A percentile compares a stretch with the other conserved stretches of the same genome.
Conservation (phyloP, 1,284 basidiomycete genomes). For the Leucoagaricus sp. region DNA sequence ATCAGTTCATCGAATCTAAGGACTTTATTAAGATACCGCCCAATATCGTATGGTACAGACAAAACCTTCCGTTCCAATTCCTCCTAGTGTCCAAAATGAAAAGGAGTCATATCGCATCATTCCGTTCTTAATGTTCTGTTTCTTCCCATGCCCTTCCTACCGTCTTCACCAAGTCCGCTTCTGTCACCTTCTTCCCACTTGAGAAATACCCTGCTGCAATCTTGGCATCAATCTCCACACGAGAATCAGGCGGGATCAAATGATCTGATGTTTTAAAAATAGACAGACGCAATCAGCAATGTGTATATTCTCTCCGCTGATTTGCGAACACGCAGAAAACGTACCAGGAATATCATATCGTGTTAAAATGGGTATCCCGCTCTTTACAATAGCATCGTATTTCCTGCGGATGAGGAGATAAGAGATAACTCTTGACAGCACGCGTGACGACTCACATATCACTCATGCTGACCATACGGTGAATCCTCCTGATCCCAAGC, state of each 20-base stretch:
- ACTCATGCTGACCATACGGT: conserved; percentile 92
- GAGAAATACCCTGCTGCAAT: conserved; percentile 93
- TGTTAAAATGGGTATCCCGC: conserved; percentile 82
- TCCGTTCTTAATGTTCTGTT: conserved; percentile 56
- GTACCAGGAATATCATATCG: conserved; percentile 84
- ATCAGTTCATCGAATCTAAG: no score
- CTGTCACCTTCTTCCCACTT: conserved; percentile 73
- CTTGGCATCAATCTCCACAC: conserved; percentile 96
- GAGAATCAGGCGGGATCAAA: conserved; percentile 86
- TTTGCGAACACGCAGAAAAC: conserved; percentile 21
- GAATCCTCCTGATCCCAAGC: conserved; percentile 89
- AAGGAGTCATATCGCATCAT: no score
- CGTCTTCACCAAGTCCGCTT: conserved; percentile 80
- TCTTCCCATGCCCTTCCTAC: conserved; percentile 91
- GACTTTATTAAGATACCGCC: no score
- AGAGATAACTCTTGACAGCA: not conserved
- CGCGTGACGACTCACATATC: conserved; percentile 62
- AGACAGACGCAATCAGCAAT: no score
- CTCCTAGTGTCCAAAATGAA: no score
- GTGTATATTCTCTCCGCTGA: no score
- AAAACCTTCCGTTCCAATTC: no score
- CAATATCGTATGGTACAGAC: no score
- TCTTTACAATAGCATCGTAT: conserved; percentile 89
- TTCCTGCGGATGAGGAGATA: conserved; percentile 56
- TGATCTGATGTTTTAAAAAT: conserved; percentile 57